These are phyloP conservation scores for Pseudophaeomoniella oleicola DNA, from an alignment of 2,329 filamentous ascomycete genomes.

Conservation along the genomic window DNA sequence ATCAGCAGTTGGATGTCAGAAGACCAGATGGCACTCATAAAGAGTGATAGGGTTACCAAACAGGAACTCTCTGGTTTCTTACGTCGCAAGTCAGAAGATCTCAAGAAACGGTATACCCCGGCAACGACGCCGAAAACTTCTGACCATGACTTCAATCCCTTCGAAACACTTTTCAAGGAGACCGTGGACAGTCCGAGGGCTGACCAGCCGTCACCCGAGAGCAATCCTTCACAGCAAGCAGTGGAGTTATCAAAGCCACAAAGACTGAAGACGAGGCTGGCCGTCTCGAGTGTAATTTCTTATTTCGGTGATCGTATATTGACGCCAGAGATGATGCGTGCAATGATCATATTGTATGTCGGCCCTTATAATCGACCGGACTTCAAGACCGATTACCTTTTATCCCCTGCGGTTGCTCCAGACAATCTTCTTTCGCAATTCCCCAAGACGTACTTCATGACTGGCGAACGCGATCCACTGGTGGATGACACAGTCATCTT, in stretches of 20 bases:
- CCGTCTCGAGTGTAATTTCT: constrained; percentile 92
- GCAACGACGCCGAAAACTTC: constrained; percentile 66
- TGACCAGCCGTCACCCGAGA: constrained; percentile 1
- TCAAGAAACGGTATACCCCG: constrained; percentile 46
- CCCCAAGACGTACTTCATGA: constrained; percentile 86
- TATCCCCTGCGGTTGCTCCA: constrained; percentile 80
- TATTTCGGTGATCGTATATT: constrained; percentile 95
- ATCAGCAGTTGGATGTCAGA: constrained; percentile 99
- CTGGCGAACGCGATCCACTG: constrained; percentile 84
- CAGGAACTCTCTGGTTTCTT: constrained; percentile 62
- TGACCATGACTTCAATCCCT: neutral
- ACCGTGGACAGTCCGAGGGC: constrained; percentile 4
- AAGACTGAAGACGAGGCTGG: constrained; percentile 65
- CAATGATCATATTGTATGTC: constrained; percentile 97
- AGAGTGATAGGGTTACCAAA: constrained; percentile 52
- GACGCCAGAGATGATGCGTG: constrained; percentile 95
- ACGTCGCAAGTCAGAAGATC: constrained; percentile 68
- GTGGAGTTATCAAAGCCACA: constrained; percentile 23
- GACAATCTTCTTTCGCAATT: constrained; percentile 73
- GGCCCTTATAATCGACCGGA: constrained; percentile 87
- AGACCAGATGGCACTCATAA: constrained; percentile 89
- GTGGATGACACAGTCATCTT: constrained; percentile 97
- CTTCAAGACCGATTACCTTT: constrained; percentile 77
- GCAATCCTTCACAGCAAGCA: constrained; percentile 12
- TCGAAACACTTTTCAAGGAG: constrained; percentile 16